phyloP scores from a whole-genome alignment of 768 basidiomycete species.

The Wakefieldia striispora region DNA sequence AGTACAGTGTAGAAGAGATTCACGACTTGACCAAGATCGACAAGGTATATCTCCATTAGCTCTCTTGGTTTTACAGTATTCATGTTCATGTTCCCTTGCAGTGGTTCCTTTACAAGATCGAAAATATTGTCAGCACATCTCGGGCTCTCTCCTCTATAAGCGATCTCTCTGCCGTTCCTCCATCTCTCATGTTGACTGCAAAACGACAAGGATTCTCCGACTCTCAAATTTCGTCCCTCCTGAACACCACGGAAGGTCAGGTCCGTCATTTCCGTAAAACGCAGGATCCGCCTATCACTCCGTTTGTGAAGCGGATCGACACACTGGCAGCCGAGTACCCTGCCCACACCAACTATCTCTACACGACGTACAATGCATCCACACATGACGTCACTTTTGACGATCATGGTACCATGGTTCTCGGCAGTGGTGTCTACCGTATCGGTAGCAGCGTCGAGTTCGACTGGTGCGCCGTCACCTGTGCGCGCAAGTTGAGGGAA shows the following conservation, averaged over 20 bases:
- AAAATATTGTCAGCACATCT: slow-evolving; percentile 94
- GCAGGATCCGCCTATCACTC: slow-evolving; percentile 68
- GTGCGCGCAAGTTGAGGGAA: slow-evolving; percentile 85
- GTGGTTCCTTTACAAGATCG: slow-evolving; percentile 99
- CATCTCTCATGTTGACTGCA: slow-evolving; percentile 79
- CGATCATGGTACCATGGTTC: slow-evolving; percentile 98
- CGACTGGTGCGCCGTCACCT: slow-evolving; percentile 99
- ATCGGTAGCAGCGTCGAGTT: slow-evolving; percentile 99
- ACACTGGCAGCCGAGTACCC: slow-evolving; percentile 99
- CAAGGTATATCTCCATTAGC: slow-evolving; percentile 50
- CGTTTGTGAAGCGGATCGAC: slow-evolving; percentile 99
- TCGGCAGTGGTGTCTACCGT: slow-evolving; percentile 96
- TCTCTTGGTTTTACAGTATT: not conserved
- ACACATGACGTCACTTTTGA: slow-evolving; percentile 94
- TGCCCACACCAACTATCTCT: slow-evolving; percentile 98
- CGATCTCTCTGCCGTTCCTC: slow-evolving; percentile 64
- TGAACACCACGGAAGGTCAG: slow-evolving; percentile 67
- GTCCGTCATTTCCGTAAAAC: slow-evolving; percentile 88
- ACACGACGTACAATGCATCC: slow-evolving; percentile 98
- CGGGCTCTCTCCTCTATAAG: slow-evolving; percentile 68
- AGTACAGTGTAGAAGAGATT: slow-evolving; percentile 84
- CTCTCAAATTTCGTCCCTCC: slow-evolving; percentile 81
- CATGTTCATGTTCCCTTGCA: slow-evolving; percentile 26
- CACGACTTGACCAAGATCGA: slow-evolving; percentile 98
- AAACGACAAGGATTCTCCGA: slow-evolving; percentile 98